These are phyloP conservation scores for Pseudogymnoascus sp. DNA, from an alignment of 2,329 filamentous ascomycete genomes.

Conservation along the genomic window DNA sequence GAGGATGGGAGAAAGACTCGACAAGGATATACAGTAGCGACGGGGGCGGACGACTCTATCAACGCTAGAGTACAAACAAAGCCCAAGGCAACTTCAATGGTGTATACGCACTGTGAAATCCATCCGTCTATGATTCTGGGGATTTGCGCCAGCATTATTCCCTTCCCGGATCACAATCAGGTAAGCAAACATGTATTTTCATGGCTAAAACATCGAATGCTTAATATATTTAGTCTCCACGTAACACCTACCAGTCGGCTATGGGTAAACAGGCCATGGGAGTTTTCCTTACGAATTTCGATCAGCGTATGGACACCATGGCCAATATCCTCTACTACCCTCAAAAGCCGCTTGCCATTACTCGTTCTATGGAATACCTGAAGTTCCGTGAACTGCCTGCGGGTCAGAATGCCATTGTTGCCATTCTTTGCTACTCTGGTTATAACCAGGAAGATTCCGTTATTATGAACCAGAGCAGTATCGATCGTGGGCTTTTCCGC, in stretches of 20 bases:
- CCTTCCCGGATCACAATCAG: conserved; percentile 98
- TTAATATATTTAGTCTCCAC: conserved; percentile 61
- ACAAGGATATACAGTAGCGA: not conserved
- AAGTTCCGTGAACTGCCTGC: conserved; percentile 96
- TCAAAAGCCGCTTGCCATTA: conserved; percentile 93
- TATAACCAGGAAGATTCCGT: conserved; percentile 99
- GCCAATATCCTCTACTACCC: conserved; percentile 98
- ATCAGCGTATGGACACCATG: conserved; percentile 98
- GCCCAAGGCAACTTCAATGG: conserved; percentile 8
- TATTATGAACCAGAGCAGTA: conserved; percentile 99
- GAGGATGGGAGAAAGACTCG: conserved; percentile 36
- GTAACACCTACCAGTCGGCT: conserved; percentile 98
- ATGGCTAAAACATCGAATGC: conserved; percentile 14
- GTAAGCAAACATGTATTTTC: conserved; percentile 34
- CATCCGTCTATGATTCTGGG: conserved; percentile 98
- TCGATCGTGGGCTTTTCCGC: conserved; percentile 93
- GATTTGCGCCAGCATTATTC: conserved; percentile 98
- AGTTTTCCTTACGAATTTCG: conserved; percentile 95
- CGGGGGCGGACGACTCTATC: not conserved
- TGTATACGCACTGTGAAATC: conserved; percentile 85
- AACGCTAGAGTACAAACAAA: conserved; percentile 8
- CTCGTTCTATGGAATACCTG: conserved; percentile 95
- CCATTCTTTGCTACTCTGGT: conserved; percentile 93
- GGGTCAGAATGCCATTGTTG: conserved; percentile 96
- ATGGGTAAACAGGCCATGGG: conserved; percentile 99